Conservation (phyloP, 2,329 filamentous ascomycete species). For the Penicillium sclerotigenum region DNA sequence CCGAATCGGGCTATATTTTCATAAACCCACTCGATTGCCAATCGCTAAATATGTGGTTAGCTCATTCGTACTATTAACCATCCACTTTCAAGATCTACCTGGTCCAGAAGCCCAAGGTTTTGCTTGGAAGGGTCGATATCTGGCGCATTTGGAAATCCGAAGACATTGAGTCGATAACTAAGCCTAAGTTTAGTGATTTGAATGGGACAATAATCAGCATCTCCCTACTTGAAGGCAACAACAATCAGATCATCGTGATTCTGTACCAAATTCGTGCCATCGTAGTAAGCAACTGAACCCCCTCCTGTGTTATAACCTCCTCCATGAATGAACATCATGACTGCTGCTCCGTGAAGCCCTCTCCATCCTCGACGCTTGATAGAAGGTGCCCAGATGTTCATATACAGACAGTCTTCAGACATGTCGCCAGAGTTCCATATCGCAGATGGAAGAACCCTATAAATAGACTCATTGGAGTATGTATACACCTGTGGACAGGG, state of each 20-base stretch:
- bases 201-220: background rate
- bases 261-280: constrained; percentile 16
- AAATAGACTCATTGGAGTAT: constrained; percentile 15
- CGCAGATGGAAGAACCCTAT: constrained; percentile 15
- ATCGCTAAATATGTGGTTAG: constrained; percentile 22
- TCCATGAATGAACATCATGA: constrained; percentile 23
- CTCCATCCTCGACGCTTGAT: background rate
- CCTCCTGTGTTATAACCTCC: constrained; percentile 13
- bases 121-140: constrained; percentile 5
- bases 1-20: constrained; percentile 51
- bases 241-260: constrained; percentile 17
- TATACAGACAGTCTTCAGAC: constrained; percentile 19
- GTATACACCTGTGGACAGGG: constrained; percentile 8
- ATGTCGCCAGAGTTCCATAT: constrained; percentile 11
- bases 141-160: constrained; percentile 20
- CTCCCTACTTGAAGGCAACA: constrained; percentile 17
- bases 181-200: background rate
- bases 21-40: constrained; percentile 54
- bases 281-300: constrained; percentile 10
- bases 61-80: background rate
- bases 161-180: constrained; percentile 22
- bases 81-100: constrained; percentile 1
- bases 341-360: background rate
- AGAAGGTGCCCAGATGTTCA: constrained; percentile 20
- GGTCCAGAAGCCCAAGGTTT: constrained; percentile 19